Base-by-base conservation (phyloP, 2,329 filamentous ascomycete species). In the Fusarium sp. region DNA sequence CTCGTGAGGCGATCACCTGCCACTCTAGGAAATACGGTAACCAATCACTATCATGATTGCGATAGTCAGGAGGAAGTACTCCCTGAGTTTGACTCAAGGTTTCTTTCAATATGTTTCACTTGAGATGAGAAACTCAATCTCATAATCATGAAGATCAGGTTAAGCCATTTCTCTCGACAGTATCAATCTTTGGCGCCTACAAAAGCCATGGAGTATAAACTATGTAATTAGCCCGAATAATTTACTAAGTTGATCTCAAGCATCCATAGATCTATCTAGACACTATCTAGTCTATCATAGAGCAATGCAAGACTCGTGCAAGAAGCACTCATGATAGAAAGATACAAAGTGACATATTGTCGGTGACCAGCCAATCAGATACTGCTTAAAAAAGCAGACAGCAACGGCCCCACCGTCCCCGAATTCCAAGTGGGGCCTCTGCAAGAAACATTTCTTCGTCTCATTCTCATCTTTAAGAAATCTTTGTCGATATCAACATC, bases 1-100 rank as follows among this genome's bases (percentile, higher is more conserved):
- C 73, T 68, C 67, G 67, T 75, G 73, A 73, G 73, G n/a, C 60
- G 73, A 69, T 76, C 72, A 74, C 61, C 74, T 76, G 74, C 72
- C 70, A 46, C n/a, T 61, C 58, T 44, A 46, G 63, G 70, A 41
- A 60, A 52, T 56, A 30, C 18, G 23, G 48, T 35, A 48, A 48
- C 74, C 74, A 76, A 76, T 76, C 71, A 73, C 45, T 38, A 30
- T 52, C 53, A 45, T 30, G 35, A 41, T 35, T 44, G 52, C 38
- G 42, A 57, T 42, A 40, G 48, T 53, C 12, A 40, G 33, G 42
- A 54, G 32, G 30, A 56, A 67, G 41, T 33, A 32, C 54, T 58
- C 48, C 46, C 26, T 38, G 5, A n/a, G 11, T 32, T 18, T 55
- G 33, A 61, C 32, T 49, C 37, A 7, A 23, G 11, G 4, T n/a